These are phyloP conservation scores for Cenchrus fungigraminus DNA, from an alignment of 176 grass and related monocot genomes.

Conservation along the genomic window DNA sequence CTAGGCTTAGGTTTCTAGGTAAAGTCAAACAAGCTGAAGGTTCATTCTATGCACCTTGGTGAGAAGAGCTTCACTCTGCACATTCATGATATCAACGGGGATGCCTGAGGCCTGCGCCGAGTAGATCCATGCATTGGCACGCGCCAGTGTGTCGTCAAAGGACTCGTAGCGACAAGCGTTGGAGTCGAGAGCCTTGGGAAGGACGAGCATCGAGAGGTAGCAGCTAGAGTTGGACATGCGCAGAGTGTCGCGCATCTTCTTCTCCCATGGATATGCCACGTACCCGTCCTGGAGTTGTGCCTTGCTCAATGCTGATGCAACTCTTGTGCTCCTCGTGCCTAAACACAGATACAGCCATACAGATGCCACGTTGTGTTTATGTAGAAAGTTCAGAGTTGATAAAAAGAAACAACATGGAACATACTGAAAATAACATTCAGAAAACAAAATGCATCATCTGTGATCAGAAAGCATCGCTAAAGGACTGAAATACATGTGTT, in stretches of 20 bases:
- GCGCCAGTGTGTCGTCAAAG: constrained; percentile 67
- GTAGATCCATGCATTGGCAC: constrained; percentile 66
- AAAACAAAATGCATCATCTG: neutral
- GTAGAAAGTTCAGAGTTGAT: neutral
- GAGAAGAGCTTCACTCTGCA: constrained; percentile 82
- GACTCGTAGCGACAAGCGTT: constrained; percentile 60
- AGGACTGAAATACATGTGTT: neutral
- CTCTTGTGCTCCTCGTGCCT: constrained; percentile 70
- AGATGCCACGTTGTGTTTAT: neutral
- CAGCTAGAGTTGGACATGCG: constrained; percentile 42
- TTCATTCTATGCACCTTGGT: constrained; percentile 63
- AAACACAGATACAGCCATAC: neutral
- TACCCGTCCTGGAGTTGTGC: constrained; percentile 80
- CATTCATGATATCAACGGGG: constrained; percentile 63
- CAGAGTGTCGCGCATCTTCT: constrained; percentile 58
- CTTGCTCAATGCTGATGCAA: constrained; percentile 68
- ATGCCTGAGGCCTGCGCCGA: constrained; percentile 58
- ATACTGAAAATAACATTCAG: neutral
- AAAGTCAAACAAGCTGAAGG: neutral
- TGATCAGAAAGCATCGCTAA: constrained; percentile 1
- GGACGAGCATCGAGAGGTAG: constrained; percentile 71
- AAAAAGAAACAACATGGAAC: neutral
- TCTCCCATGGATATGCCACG: constrained; percentile 72
- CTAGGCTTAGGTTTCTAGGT: neutral
- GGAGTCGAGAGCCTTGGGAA: constrained; percentile 62